These are phyloP conservation scores for Mycena floridula DNA, from an alignment of 768 basidiomycete species.

Conservation along the genomic window DNA sequence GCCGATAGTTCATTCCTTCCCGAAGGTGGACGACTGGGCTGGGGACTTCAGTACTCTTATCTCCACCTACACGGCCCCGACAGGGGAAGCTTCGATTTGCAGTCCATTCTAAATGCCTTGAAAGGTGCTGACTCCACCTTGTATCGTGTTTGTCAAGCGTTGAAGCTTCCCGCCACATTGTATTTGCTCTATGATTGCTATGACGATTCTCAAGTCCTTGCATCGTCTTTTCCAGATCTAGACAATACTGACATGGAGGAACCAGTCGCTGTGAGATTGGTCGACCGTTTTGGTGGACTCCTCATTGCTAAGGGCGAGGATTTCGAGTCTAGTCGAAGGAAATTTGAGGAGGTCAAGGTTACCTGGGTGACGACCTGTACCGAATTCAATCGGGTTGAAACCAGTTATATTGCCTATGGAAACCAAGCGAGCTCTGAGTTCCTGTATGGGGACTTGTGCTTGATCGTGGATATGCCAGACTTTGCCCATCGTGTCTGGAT, in stretches of 20 bases:
- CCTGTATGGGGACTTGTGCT: not conserved
- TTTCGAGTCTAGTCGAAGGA: not conserved
- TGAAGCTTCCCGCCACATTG: not conserved
- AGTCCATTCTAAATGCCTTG: constrained; percentile 12
- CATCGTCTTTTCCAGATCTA: not conserved
- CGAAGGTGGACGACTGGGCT: constrained; percentile 15
- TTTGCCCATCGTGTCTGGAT: too few relatives aligned
- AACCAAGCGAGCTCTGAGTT: not conserved
- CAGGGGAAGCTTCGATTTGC: too few relatives aligned
- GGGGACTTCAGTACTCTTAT: not conserved
- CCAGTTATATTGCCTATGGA: not conserved
- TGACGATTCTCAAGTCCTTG: not conserved
- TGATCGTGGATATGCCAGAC: not conserved
- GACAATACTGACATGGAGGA: not conserved
- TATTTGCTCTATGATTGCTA: not conserved
- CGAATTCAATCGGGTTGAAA: not conserved
- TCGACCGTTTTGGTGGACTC: too few relatives aligned
- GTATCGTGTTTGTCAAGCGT: not conserved
- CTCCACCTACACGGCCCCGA: not conserved
- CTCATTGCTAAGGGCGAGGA: not conserved
- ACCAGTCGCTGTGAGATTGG: too few relatives aligned
- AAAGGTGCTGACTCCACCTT: not conserved
- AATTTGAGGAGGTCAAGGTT: not conserved
- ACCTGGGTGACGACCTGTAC: not conserved
- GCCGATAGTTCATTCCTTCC: constrained; percentile 12